A percentile compares a stretch with the other conserved stretches of the same genome.
Conservation (phyloP, 2,329 filamentous ascomycete species). For the Ophiosphaerella korrae region DNA sequence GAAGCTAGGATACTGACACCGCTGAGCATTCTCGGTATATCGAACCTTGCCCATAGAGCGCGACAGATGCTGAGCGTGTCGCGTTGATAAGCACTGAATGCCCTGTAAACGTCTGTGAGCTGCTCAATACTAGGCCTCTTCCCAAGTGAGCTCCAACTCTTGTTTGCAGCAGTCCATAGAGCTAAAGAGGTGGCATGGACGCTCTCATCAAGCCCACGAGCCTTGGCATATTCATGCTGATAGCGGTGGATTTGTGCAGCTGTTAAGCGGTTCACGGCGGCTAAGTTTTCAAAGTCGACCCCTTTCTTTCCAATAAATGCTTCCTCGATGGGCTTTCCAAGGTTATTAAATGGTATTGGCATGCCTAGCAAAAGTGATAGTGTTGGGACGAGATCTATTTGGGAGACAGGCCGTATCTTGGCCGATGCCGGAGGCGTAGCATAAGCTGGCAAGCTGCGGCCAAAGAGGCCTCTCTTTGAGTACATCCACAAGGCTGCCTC, state of each 20-base stretch:
- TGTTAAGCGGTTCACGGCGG: constrained; percentile 74
- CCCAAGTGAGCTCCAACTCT: constrained; percentile 55
- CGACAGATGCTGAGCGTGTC: constrained; percentile 81
- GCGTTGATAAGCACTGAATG: constrained; percentile 75
- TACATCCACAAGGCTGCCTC: constrained; percentile 99
- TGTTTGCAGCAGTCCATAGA: constrained; percentile 66
- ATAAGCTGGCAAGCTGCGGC: constrained; percentile 69
- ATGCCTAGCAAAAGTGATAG: constrained; percentile 85
- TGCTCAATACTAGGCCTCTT: constrained; percentile 43
- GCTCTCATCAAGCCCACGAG: constrained; percentile 69
- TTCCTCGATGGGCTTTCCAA: constrained; percentile 91
- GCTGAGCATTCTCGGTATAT: constrained; percentile 81
- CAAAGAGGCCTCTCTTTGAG: constrained; percentile 84
- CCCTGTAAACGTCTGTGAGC: constrained; percentile 55
- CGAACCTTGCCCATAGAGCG: constrained; percentile 88
- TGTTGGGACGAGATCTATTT: constrained; percentile 96
- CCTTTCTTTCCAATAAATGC: constrained; percentile 77
- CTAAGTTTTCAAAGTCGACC: constrained; percentile 76
- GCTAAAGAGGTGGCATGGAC: constrained; percentile 60
- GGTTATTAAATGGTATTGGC: constrained; percentile 94
- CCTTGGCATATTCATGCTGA: constrained; percentile 79
- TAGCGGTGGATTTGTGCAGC: constrained; percentile 89
- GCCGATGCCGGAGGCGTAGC: constrained; percentile 68
- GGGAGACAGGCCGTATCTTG: constrained; percentile 74
- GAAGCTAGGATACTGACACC: constrained; percentile 74